A percentile compares a stretch with the other conserved stretches of the same genome.
phyloP scores from a whole-genome alignment of 306 rosid genomes.

The Macrotyloma uniflorum region DNA sequence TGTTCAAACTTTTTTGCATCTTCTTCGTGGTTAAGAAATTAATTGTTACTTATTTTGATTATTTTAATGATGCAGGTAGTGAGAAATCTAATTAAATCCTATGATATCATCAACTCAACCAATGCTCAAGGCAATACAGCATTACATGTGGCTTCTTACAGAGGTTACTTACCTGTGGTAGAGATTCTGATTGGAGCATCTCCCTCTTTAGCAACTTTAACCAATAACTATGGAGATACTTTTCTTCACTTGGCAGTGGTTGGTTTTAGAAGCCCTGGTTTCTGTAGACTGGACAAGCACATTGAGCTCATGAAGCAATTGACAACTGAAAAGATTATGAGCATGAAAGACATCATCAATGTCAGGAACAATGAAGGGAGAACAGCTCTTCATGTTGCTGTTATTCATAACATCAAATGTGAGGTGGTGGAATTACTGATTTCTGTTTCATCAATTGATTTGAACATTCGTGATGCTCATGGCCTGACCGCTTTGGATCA shows the following conservation, averaged over 20 bases:
- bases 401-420: slow-evolving; percentile 58
- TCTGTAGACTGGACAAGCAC: slow-evolving; percentile 76
- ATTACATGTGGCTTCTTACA: slow-evolving; percentile 77
- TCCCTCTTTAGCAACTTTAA: slow-evolving; percentile 51
- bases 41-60: slow-evolving; percentile 7
- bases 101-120: slow-evolving; percentile 60
- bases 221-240: slow-evolving; percentile 82
- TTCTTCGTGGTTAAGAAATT: not conserved
- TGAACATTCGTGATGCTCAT: slow-evolving; percentile 66
- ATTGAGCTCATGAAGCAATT: slow-evolving; percentile 67
- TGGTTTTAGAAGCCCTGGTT: slow-evolving; percentile 89
- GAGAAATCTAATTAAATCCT: slow-evolving; percentile 61
- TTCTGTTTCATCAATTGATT: slow-evolving; percentile 65
- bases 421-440: slow-evolving; percentile 76
- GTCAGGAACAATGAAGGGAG: slow-evolving; percentile 77
- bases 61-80: slow-evolving; percentile 67
- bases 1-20: not conserved
- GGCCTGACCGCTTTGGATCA: slow-evolving; percentile 89
- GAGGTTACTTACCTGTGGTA: slow-evolving; percentile 75
- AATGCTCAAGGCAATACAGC: slow-evolving; percentile 88
- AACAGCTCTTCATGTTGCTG: slow-evolving; percentile 84
- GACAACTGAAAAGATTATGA: slow-evolving; percentile 45
- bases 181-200: slow-evolving; percentile 64
- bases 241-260: slow-evolving; percentile 86
- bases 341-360: slow-evolving; percentile 63